Base-by-base conservation (phyloP, 1,284 basidiomycete species). In the Trametes hirsuta region DNA sequence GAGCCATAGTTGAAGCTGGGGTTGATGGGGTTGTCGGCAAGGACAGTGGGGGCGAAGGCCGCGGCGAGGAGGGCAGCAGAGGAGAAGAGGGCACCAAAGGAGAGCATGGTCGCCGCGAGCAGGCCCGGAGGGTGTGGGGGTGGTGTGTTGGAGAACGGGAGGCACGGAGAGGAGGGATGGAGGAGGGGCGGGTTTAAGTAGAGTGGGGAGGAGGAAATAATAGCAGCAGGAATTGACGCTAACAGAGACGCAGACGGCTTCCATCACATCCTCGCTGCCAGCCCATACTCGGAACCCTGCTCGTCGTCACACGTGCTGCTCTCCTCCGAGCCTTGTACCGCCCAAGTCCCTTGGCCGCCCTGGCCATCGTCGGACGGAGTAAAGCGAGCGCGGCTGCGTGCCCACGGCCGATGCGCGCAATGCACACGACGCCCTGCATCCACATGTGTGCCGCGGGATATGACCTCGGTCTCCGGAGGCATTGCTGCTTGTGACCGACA, bases 1-100 rank as follows among this genome's bases (percentile, higher is more conserved):
- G 78, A 78, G 30, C 87, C 87, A 68, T 84, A 84, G 4, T 79
- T 67, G 65, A 84, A 84, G 22, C 75, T 73, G 2, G 79, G 77
- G 21, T 65, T 68, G 58, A 81, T 73, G 44, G 77, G 69, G 55
- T 64, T 69, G 68, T 74, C 72, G 24, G 58, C 66, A 44, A 68
- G 63, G 10, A 52, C 69, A 25, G 59, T 39, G 24, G 47, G 66
- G 30, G 65, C 56, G 44, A 71, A 46, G 35, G 68, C 51, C 15
- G 55, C 62, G 54, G 70, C 53, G 64, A 60, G 42, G 59, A 66
- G 39, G 22, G 64, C 56, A 47, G 63, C 59, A 55, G 60, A 61
- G 24, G 58, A 60, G 52, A 66, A 53, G 47, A 59, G 47, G 3
- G 58, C 15, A 30, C 53, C 45, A 50, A 63, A 51, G 46, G 64